Conservation (phyloP, 768 basidiomycete species). For the Terana coerulea region DNA sequence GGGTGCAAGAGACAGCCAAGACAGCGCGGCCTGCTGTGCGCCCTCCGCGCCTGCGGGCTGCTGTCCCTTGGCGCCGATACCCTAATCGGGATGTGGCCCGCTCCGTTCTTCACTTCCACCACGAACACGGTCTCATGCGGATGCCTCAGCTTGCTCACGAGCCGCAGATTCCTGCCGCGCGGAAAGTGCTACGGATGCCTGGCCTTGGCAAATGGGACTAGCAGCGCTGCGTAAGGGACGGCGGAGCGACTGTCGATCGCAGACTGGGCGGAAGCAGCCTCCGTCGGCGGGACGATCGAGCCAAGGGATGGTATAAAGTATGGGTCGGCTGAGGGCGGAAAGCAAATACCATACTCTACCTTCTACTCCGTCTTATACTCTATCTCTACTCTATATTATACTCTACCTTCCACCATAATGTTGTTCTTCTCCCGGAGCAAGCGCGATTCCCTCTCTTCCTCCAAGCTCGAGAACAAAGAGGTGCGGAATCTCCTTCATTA, state of each 20-base stretch:
- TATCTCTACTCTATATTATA: background rate
- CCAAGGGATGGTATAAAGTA: background rate
- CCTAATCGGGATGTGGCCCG: no score
- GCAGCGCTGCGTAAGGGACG: background rate
- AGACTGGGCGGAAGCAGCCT: background rate
- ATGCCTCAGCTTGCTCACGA: background rate
- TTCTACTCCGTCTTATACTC: background rate
- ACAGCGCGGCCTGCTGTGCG: background rate
- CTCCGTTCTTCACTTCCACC: no score
- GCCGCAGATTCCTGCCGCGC: background rate
- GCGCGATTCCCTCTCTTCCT: background rate
- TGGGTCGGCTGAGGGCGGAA: background rate
- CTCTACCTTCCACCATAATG: constrained; percentile 8
- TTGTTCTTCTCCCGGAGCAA: constrained; percentile 11
- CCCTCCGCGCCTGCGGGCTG: background rate
- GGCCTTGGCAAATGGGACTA: background rate
- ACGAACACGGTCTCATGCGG: background rate
- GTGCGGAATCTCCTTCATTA: background rate
- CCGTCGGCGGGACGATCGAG: background rate
- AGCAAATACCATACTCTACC: background rate
- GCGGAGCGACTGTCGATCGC: background rate
- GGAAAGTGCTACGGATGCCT: background rate
- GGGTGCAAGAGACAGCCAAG: background rate
- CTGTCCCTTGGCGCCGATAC: no score
- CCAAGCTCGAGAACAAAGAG: background rate